Evolutionary conservation across 2,329 filamentous ascomycete genomes (phyloP).

Genomic region (Juglanconis juglandina): DNA sequence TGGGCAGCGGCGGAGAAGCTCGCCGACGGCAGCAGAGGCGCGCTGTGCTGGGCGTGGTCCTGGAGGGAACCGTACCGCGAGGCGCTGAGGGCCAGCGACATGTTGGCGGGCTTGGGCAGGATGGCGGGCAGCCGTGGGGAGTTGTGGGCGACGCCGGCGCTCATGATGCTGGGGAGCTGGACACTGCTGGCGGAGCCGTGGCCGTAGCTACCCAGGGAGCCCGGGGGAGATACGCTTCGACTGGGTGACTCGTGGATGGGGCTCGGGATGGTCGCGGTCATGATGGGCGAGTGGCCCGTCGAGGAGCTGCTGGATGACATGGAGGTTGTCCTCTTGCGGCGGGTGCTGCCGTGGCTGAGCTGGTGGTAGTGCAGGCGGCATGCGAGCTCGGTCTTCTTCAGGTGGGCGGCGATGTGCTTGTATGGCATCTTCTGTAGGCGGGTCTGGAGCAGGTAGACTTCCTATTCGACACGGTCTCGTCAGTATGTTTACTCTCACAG

Average conservation of each 20-base stretch:
- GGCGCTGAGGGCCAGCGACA: conserved; percentile 40
- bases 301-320: conserved; percentile 63
- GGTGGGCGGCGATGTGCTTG: conserved; percentile 80
- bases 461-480: conserved; percentile 43
- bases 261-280: conserved; percentile 46
- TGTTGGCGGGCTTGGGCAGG: conserved; percentile 60
- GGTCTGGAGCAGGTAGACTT: conserved; percentile 78
- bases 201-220: conserved; percentile 42
- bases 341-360: conserved; percentile 76
- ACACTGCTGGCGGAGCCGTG: conserved; percentile 31
- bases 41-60: conserved; percentile 42
- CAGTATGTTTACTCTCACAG: not conserved
- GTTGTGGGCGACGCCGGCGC: conserved; percentile 31
- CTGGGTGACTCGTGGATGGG: conserved; percentile 48
- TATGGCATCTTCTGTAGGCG: conserved; percentile 86
- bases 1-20: conserved; percentile 29
- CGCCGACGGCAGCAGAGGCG: conserved; percentile 42
- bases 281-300: conserved; percentile 47
- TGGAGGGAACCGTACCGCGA: conserved; percentile 35
- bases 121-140: conserved; percentile 57
- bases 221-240: conserved; percentile 47
- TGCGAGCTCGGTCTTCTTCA: conserved; percentile 84
- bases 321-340: conserved; percentile 72
- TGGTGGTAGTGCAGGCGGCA: conserved; percentile 87
- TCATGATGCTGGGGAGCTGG: conserved; percentile 53